Base-by-base conservation (phyloP, 148 eudicot genomes). In the Nepenthes gracilis region DNA sequence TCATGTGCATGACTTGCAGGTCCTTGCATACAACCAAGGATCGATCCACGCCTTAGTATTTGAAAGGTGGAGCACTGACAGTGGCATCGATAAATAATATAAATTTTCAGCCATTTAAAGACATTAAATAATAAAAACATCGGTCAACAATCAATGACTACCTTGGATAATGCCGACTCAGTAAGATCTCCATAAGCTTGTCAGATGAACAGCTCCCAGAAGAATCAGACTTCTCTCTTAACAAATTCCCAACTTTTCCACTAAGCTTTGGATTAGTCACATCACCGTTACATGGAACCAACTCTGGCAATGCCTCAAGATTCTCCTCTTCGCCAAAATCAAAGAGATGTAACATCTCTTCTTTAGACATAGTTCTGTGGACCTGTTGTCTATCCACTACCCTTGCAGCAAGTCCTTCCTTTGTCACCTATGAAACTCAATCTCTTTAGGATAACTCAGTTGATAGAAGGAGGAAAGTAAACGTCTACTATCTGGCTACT, bases 381-480 rank as follows among this genome's bases (percentile, higher is more conserved):
- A 93, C 85, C 73, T 93, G 99, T 64, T 93, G 99, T 71, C 89
- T 79, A 73, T 93, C 99, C 33, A 93, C 99, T 43, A 93, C 99
- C 74, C 99, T 82, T 37, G 99, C 99, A 67, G 99, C 91, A 69
- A 93, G 95, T 35, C 99, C 94, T 75, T 93, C 99, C 75, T 93
- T 93, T 12, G 92, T 85, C 61, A 93, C 99, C 98, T 92, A 77
- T 61, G 54, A 12, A 52, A 64, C 64, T 36, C 14, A 70, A 54
- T 14, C 12, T 47, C 45, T 59, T 49, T 56, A 60, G 64, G 55
- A 43, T 45, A 15, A 68, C 65, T 45, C 47, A 9, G 38, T 35
- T 49, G 38, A 65, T 34, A 43, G 13, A 61, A 12, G 64, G 23
- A 57, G 36, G 11, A 53, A 51, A 23, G 23, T 23, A 23, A 15